These are phyloP conservation scores for Teunomyces panamensis DNA, from an alignment of 805 yeast species.

Conservation along the genomic window DNA sequence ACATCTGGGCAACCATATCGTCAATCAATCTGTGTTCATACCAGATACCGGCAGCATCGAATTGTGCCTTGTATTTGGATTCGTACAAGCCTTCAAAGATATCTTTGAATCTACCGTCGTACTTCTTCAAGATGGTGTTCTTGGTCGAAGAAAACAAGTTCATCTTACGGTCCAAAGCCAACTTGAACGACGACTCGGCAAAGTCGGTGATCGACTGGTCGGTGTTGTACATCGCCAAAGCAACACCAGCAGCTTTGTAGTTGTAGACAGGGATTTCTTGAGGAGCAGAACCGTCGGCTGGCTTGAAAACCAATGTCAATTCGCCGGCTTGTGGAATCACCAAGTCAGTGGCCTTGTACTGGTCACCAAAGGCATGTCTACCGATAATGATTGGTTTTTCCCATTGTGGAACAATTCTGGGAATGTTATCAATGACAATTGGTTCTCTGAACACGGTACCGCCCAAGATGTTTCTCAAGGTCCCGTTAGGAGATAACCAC, in stretches of 20 bases:
- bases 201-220: conserved; percentile 74
- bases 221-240: conserved; percentile 80
- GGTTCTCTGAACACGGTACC: conserved; percentile 87
- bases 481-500: conserved; percentile 88
- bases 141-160: conserved; percentile 72
- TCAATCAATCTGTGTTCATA: conserved; percentile 82
- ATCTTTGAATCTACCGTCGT: conserved; percentile 81
- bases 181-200: conserved; percentile 76
- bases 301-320: conserved; percentile 63
- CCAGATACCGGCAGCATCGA: conserved; percentile 60
- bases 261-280: conserved; percentile 54
- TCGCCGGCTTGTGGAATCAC: conserved; percentile 66
- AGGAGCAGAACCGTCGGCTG: conserved; percentile 52
- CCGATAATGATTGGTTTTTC: conserved; percentile 80
- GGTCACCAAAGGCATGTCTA: conserved; percentile 85
- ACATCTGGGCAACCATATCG: conserved; percentile 88
- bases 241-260: conserved; percentile 69
- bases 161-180: conserved; percentile 62
- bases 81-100: conserved; percentile 70
- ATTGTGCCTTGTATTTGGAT: conserved; percentile 50
- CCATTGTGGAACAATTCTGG: conserved; percentile 78
- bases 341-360: conserved; percentile 76
- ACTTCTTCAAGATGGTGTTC: conserved; percentile 77
- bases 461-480: conserved; percentile 74
- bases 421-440: conserved; percentile 73